Conservation (phyloP, 2,329 filamentous ascomycete species). For the Trichoderma endophyticum region DNA sequence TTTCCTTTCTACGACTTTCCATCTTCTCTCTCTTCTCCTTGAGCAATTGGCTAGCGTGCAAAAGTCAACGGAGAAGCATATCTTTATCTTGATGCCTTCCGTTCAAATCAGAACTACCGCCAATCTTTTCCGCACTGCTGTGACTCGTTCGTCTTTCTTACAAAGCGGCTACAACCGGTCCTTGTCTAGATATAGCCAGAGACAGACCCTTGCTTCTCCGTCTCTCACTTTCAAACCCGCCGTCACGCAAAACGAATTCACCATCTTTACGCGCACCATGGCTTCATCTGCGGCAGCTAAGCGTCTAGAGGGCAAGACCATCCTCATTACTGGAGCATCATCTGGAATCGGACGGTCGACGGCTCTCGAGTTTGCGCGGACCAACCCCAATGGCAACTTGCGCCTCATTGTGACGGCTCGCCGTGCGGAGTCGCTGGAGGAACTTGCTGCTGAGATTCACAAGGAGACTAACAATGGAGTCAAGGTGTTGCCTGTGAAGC, state of each 20-base stretch:
- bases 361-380: constrained; percentile 90
- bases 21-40: not conserved
- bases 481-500: constrained; percentile 74
- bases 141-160: not conserved
- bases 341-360: constrained; percentile 83
- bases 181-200: not conserved
- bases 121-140: not conserved
- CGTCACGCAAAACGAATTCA: not conserved
- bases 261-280: constrained; percentile 38
- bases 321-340: constrained; percentile 87
- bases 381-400: constrained; percentile 71
- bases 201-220: not conserved
- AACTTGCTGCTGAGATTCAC: constrained; percentile 73
- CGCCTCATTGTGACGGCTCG: constrained; percentile 88
- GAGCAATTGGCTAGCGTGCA: not conserved
- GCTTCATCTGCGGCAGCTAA: constrained; percentile 65
- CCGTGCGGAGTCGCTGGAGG: constrained; percentile 70
- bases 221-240: not conserved
- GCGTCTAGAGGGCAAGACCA: constrained; percentile 88
- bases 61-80: not conserved
- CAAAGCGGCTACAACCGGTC: not conserved
- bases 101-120: not conserved
- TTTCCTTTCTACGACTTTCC: not conserved
- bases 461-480: constrained; percentile 76
- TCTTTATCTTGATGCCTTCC: constrained; percentile 3